Percentiles rank a stretch among this genome's conserved stretches.
These are phyloP conservation scores for Myxozyma mucilagina DNA, from an alignment of 805 yeast species.

Conservation along the genomic window DNA sequence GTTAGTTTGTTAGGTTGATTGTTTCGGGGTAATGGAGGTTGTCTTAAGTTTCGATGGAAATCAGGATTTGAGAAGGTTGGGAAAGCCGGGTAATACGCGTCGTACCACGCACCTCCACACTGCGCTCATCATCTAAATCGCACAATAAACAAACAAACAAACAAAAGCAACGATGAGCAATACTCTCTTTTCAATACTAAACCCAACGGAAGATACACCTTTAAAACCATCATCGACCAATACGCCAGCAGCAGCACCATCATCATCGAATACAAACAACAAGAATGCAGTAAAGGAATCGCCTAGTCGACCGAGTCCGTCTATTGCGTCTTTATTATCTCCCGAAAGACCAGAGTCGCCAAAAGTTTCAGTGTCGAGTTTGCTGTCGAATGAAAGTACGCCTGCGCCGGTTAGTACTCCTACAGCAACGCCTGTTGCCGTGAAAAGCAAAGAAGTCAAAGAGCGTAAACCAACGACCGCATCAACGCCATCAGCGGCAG, in stretches of 20 bases:
- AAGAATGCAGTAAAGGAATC: no score
- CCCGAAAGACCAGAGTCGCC: neutral
- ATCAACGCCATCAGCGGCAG: neutral
- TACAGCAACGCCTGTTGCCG: neutral
- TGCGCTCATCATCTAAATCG: no score
- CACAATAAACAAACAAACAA: neutral
- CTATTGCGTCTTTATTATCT: constrained; percentile 4
- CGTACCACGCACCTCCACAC: neutral
- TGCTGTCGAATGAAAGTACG: constrained; percentile 7
- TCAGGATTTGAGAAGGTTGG: neutral
- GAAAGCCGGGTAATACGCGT: neutral
- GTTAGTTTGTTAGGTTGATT: neutral
- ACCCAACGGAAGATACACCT: neutral
- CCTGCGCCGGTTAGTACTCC: neutral
- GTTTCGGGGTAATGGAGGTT: neutral
- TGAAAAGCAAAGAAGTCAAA: neutral
- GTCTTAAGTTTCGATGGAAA: neutral
- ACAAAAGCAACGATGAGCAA: neutral
- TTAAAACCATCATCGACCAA: neutral
- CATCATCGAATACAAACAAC: neutral
- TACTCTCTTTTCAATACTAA: neutral
- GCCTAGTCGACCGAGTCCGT: constrained; percentile 4
- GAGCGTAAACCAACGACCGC: neutral
- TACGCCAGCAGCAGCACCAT: neutral
- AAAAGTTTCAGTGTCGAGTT: constrained; percentile 7